Evolutionary conservation across 2,329 filamentous ascomycete genomes (phyloP).

Genomic region (Alternaria novae-zelandiae): DNA sequence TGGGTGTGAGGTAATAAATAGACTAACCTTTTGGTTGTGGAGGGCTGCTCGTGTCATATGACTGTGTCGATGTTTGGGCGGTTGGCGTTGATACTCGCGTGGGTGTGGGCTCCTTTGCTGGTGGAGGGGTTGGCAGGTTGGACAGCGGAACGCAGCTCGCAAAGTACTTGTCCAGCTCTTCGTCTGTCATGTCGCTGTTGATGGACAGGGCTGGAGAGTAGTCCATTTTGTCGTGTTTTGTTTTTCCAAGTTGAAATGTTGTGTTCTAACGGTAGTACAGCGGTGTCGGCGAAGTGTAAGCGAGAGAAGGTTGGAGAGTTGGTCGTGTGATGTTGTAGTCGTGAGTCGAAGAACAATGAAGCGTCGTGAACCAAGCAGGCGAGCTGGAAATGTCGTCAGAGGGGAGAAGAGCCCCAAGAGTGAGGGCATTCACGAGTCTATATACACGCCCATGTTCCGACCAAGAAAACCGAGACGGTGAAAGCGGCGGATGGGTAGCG

Average conservation of each 20-base stretch:
- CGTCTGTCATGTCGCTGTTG: constrained; percentile 45
- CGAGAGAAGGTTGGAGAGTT: constrained; percentile 1
- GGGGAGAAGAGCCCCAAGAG: constrained; percentile 27
- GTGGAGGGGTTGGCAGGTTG: constrained; percentile 50
- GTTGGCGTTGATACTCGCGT: constrained; percentile 10
- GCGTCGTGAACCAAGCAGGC: constrained; percentile 7
- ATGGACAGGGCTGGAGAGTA: constrained; percentile 35
- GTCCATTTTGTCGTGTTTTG: constrained; percentile 23
- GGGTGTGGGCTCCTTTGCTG: constrained; percentile 34
- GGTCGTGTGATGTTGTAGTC: background rate
- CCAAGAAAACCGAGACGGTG: constrained; percentile 33
- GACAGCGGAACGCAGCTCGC: constrained; percentile 48
- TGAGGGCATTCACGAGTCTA: constrained; percentile 26
- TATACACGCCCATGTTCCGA: constrained; percentile 22
- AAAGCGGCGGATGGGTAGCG: constrained; percentile 30
- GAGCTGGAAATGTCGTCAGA: constrained; percentile 10
- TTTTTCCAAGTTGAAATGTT: background rate
- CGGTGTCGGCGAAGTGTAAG: constrained; percentile 11
- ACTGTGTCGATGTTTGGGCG: constrained; percentile 1
- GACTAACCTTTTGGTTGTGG: constrained; percentile 42
- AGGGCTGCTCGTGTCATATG: constrained; percentile 11
- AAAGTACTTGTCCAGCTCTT: constrained; percentile 49
- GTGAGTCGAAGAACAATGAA: background rate
- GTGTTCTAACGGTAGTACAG: constrained; percentile 7
- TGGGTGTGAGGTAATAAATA: constrained; percentile 8